Evolutionary conservation across 2,329 filamentous ascomycete species (phyloP).

Genomic region (Teratosphaeria destructans): DNA sequence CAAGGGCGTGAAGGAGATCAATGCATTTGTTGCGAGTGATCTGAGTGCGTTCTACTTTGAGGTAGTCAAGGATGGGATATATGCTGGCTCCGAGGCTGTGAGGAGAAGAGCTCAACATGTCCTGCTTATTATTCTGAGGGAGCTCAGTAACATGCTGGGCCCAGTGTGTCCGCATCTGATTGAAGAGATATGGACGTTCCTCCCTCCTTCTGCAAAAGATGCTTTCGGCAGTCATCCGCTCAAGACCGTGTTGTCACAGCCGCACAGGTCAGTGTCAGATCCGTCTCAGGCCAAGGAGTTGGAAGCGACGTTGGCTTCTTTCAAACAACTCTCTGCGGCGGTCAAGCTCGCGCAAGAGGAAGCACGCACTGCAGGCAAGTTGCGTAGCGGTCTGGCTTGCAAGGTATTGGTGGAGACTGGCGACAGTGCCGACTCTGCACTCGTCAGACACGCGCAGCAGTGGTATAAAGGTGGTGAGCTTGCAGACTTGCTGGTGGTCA

Average conservation of each 20-base stretch:
- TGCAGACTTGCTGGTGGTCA: constrained; percentile 34
- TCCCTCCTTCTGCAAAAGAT: constrained; percentile 38
- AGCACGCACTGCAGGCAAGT: constrained; percentile 57
- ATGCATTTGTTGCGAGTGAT: constrained; percentile 70
- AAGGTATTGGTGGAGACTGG: constrained; percentile 40
- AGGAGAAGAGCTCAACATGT: constrained; percentile 47
- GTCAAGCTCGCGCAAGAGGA: constrained; percentile 68
- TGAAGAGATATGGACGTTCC: constrained; percentile 77
- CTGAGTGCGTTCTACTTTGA: constrained; percentile 93
- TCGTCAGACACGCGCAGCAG: background rate
- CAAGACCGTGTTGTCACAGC: constrained; percentile 13
- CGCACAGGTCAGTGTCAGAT: background rate
- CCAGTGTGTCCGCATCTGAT: constrained; percentile 76
- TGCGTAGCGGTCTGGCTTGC: constrained; percentile 75
- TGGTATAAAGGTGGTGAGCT: constrained; percentile 21
- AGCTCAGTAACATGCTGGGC: constrained; percentile 66
- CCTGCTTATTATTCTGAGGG: constrained; percentile 53
- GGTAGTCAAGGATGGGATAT: constrained; percentile 80
- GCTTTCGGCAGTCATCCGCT: constrained; percentile 14
- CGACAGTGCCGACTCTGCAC: background rate
- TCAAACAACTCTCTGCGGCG: constrained; percentile 45
- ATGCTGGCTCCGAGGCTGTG: constrained; percentile 65
- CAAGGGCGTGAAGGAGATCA: constrained; percentile 61
- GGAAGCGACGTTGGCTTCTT: constrained; percentile 33
- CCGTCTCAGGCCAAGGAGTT: constrained; percentile 29